Base-by-base conservation (phyloP, 2,329 filamentous ascomycete species). In the Fusarium sp. region DNA sequence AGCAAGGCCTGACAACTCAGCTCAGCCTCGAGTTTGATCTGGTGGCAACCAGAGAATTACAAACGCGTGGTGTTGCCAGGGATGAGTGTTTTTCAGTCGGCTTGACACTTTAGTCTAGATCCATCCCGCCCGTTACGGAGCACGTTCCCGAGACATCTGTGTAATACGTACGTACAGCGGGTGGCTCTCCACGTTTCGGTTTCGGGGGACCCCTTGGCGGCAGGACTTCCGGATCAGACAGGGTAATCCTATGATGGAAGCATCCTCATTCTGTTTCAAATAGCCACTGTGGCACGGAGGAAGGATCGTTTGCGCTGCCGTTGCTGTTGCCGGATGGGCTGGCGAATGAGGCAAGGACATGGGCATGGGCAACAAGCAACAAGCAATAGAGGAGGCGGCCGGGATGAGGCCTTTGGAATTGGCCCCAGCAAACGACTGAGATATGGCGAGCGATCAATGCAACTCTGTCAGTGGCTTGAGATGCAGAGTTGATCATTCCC, bases 101-200 rank as follows among this genome's bases (percentile, higher is more conserved):
- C 57, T 40, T 38, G 33, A 42, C 34, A 44, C 54, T 42, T 36
- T 33, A 64, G 66, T 40, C 56, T 44, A 69, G 62, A 69, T 69
- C 54, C 18, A 20, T 69, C 62, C 46, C 34, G 55, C 42, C 44
- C 33, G 31, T 38, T 31, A n/a, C 31, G 38, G 40, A 36, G 29
- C n/a, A 58, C n/a, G 18, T 11, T 59, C 44, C 31, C 42, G 56
- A 59, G 56, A 50, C 56, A 59, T 51, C 18, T 51, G 18, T 33
- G 27, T 27, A 58, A 49, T 33, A 33, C 27, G 4, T 42, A 25
- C 38, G 4, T 42, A 25, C 38, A 23, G 42, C 56, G 11, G 42
- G 42, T 34, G 40, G 29, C 42, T 51, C 42, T 59, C 42, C 56
- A 38, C 29, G 29, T 51, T 59, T 33, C n/a, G 36, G 20, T 51